A percentile compares a stretch with the other conserved stretches of the same genome.
These are phyloP conservation scores for Fusarium keratoplasticum DNA, from an alignment of 2,329 filamentous ascomycete species.

Conservation along the genomic window DNA sequence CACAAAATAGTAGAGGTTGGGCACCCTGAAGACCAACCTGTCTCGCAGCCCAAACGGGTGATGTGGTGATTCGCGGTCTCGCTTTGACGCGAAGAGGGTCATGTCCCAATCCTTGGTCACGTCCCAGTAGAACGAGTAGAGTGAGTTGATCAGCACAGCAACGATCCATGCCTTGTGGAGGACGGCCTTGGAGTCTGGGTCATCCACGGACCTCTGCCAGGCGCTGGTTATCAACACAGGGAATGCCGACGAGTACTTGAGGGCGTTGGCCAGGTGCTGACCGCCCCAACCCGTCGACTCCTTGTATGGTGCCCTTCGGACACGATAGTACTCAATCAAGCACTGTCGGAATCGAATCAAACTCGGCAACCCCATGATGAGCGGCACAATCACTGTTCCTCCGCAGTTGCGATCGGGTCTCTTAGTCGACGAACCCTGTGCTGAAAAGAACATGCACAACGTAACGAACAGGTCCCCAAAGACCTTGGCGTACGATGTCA, in stretches of 20 bases:
- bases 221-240: conserved; percentile 88
- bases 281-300: conserved; percentile 78
- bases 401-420: conserved; percentile 86
- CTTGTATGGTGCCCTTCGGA: conserved; percentile 67
- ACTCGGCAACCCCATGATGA: conserved; percentile 86
- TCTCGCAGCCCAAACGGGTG: conserved; percentile 83
- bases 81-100: conserved; percentile 75
- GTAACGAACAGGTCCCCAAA: conserved; percentile 90
- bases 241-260: conserved; percentile 95
- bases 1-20: conserved; percentile 83
- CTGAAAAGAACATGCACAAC: conserved; percentile 88
- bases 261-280: conserved; percentile 90
- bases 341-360: conserved; percentile 92
- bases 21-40: conserved; percentile 77
- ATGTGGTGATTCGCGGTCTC: conserved; percentile 69
- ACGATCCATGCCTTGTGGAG: conserved; percentile 74
- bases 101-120: conserved; percentile 97
- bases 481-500: conserved; percentile 95
- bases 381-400: conserved; percentile 80
- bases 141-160: conserved; percentile 83
- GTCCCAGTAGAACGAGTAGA: conserved; percentile 99
- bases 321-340: conserved; percentile 85
- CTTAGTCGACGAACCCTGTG: conserved; percentile 78
- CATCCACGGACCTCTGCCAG: conserved; percentile 72
- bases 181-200: conserved; percentile 53